Percentiles rank a stretch among this genome's conserved stretches.
These are phyloP conservation scores for Ceriops zippeliana DNA, from an alignment of 345 rosid genomes.

Conservation along the genomic window DNA sequence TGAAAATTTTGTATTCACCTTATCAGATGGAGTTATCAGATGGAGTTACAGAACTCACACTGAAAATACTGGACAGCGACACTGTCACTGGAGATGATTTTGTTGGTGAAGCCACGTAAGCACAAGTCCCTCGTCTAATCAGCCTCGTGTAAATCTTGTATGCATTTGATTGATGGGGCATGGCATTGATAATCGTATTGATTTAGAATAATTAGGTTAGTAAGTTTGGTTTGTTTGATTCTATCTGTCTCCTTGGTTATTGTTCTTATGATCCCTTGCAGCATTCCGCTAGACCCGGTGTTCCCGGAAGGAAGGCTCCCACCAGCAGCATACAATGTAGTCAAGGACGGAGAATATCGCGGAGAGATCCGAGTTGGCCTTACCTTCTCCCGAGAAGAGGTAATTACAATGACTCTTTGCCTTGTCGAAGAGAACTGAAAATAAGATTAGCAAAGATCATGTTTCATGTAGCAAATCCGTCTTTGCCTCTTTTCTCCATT, in stretches of 20 bases:
- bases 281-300: slow-evolving; percentile 29
- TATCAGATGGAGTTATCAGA: slow-evolving; percentile 51
- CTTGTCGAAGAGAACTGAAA: neutral
- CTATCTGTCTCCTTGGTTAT: neutral
- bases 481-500: too few relatives aligned
- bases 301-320: slow-evolving; percentile 31
- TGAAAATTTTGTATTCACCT: slow-evolving; percentile 61
- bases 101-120: slow-evolving; percentile 73
- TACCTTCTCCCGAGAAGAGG: slow-evolving; percentile 31
- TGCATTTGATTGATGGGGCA: too few relatives aligned
- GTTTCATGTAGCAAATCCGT: too few relatives aligned
- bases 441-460: neutral
- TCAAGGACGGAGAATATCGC: slow-evolving; percentile 23
- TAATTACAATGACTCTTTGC: neutral
- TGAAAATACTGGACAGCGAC: slow-evolving; percentile 75
- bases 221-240: too few relatives aligned
- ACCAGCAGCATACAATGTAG: slow-evolving; percentile 28
- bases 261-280: slow-evolving; percentile 14
- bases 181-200: too few relatives aligned
- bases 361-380: slow-evolving; percentile 38
- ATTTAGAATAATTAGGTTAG: too few relatives aligned
- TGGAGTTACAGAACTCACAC: slow-evolving; percentile 42
- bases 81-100: slow-evolving; percentile 47
- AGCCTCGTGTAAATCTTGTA: too few relatives aligned
- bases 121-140: neutral